Percentiles rank a stretch among this genome's conserved stretches.
Evolutionary conservation across 179 eudicot species (phyloP).

Genomic region (Silene coronaria): DNA sequence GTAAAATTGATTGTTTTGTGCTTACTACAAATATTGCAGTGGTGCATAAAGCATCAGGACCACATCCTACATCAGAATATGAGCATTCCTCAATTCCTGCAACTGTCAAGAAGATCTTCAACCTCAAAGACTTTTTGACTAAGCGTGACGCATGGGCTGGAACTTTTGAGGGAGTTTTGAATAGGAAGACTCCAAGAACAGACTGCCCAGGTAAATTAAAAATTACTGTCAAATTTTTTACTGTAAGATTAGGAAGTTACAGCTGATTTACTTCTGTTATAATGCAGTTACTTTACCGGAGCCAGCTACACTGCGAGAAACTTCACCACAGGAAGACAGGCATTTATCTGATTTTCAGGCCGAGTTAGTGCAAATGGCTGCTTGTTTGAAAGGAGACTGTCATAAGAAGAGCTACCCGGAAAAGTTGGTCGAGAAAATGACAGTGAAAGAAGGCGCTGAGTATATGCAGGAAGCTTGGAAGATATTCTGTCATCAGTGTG

Average conservation of each 20-base stretch:
- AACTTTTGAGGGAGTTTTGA: constrained; percentile 62
- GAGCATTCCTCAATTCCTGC: constrained; percentile 97
- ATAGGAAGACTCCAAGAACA: constrained; percentile 52
- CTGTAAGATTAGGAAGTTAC: background rate
- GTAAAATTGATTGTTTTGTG: background rate
- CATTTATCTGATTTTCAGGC: constrained; percentile 58
- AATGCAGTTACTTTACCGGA: constrained; percentile 52
- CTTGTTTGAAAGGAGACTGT: constrained; percentile 63
- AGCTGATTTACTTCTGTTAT: background rate
- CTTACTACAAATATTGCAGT: constrained; percentile 33
- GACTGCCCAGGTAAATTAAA: constrained; percentile 66
- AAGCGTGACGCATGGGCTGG: constrained; percentile 90
- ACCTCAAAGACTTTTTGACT: constrained; percentile 61
- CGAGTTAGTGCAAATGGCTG: constrained; percentile 67
- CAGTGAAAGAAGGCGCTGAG: constrained; percentile 48
- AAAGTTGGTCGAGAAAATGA: constrained; percentile 57
- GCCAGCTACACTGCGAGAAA: constrained; percentile 42
- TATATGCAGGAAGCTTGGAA: constrained; percentile 51
- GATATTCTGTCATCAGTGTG: constrained; percentile 44
- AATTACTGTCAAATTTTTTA: background rate
- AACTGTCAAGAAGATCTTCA: constrained; percentile 75
- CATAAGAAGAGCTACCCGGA: constrained; percentile 41
- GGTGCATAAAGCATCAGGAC: constrained; percentile 67
- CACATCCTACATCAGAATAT: constrained; percentile 60
- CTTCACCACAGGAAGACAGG: constrained; percentile 37